A percentile compares a stretch with the other conserved stretches of the same genome.
phyloP scores from a whole-genome alignment of 805 yeast species.

The Priceomyces medius region DNA sequence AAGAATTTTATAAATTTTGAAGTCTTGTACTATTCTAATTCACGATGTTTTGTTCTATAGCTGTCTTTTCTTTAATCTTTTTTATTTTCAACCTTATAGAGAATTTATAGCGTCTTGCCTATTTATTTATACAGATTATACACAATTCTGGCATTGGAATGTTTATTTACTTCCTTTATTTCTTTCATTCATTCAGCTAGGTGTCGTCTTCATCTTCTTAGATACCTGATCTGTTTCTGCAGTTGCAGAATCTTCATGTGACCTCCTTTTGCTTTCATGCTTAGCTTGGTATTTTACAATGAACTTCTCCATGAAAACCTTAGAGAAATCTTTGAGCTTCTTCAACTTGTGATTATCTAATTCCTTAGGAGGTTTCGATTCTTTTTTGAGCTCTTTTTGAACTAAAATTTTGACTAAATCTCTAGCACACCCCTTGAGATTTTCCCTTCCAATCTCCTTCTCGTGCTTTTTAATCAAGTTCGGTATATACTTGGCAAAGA shows the following conservation, averaged over 20 bases:
- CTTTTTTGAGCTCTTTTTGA: constrained; percentile 61
- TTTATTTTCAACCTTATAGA: neutral
- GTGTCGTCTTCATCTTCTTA: constrained; percentile 1
- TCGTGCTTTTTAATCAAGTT: constrained; percentile 70
- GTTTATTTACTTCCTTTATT: too few relatives aligned
- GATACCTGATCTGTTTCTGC: neutral
- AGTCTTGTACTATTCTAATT: neutral
- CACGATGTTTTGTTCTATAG: neutral
- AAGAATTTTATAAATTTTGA: too few relatives aligned
- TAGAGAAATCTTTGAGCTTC: constrained; percentile 66
- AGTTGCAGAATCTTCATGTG: constrained; percentile 4
- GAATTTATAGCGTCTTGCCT: constrained; percentile 1
- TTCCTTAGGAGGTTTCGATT: constrained; percentile 49
- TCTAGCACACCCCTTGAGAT: constrained; percentile 71
- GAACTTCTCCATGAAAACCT: constrained; percentile 66
- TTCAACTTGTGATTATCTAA: constrained; percentile 62
- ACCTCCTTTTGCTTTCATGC: constrained; percentile 20
- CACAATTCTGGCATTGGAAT: neutral
- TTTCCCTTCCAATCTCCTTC: constrained; percentile 65
- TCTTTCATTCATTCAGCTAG: too few relatives aligned
- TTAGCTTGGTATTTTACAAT: constrained; percentile 47
- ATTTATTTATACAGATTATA: constrained; percentile 4
- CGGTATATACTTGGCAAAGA: constrained; percentile 76
- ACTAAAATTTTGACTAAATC: constrained; percentile 71
- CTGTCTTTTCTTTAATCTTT: neutral